A percentile compares a stretch with the other conserved stretches of the same genome.
Evolutionary conservation across 257 asterid genomes (phyloP).

Genomic region (Ilex aquifolium): DNA sequence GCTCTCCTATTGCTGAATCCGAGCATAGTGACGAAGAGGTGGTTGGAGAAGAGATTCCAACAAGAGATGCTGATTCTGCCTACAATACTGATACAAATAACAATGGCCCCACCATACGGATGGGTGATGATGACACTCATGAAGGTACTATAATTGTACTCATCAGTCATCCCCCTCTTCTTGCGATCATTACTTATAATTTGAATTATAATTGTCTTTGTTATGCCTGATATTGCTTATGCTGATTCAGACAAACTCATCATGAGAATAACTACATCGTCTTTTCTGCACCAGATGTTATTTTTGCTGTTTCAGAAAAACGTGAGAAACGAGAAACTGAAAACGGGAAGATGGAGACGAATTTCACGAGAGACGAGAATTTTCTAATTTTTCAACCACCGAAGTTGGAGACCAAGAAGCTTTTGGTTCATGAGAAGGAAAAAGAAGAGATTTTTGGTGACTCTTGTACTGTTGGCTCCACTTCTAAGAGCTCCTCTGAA

Average conservation of each 20-base stretch:
- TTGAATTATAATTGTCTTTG: too few species aligned
- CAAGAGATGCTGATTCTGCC: constrained; percentile 32
- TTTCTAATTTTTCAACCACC: constrained; percentile 48
- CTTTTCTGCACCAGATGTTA: not conserved
- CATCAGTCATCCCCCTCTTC: too few species aligned
- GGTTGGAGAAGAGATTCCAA: constrained; percentile 33
- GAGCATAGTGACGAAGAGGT: constrained; percentile 17
- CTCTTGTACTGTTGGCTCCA: constrained; percentile 72
- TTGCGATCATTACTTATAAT: too few species aligned
- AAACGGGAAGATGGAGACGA: constrained; percentile 24
- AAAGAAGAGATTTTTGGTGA: constrained; percentile 62
- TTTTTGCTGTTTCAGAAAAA: constrained; percentile 15
- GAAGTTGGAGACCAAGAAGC: constrained; percentile 39
- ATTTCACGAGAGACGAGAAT: constrained; percentile 32
- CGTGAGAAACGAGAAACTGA: constrained; percentile 8
- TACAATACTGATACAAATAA: not conserved
- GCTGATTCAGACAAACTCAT: constrained; percentile 13
- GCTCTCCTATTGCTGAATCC: constrained; percentile 40
- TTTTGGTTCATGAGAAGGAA: constrained; percentile 26
- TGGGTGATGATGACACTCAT: constrained; percentile 15
- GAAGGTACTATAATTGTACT: constrained; percentile 17
- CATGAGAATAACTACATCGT: too few species aligned
- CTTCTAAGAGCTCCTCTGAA: constrained; percentile 83
- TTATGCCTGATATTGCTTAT: not conserved
- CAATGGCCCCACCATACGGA: not conserved